Percentiles rank a stretch among this genome's conserved stretches.
Evolutionary conservation across 2,329 filamentous ascomycete species (phyloP).

Genomic region (Aspergillus ustus): DNA sequence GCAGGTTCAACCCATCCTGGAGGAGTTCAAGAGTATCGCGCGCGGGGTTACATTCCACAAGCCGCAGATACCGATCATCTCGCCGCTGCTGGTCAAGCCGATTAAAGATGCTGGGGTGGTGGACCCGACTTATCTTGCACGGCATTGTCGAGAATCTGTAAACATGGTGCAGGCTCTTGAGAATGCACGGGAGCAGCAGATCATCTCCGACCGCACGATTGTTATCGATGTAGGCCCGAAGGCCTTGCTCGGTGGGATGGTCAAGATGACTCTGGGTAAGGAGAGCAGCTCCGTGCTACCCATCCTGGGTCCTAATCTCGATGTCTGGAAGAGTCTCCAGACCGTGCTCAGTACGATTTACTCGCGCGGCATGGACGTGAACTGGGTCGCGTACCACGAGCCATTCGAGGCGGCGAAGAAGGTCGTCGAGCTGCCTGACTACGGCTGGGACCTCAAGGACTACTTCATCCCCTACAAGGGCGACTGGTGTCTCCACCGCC

Average conservation of each 20-base stretch:
- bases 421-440: slow-evolving; percentile 66
- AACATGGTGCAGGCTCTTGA: slow-evolving; percentile 68
- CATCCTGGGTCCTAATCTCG: slow-evolving; percentile 66
- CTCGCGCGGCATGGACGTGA: slow-evolving; percentile 64
- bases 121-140: slow-evolving; percentile 59
- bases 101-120: neutral
- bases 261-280: slow-evolving; percentile 69
- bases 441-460: slow-evolving; percentile 71
- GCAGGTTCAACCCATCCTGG: slow-evolving; percentile 51
- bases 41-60: slow-evolving; percentile 30
- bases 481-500: slow-evolving; percentile 67
- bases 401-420: slow-evolving; percentile 63
- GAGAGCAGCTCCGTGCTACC: slow-evolving; percentile 70
- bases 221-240: slow-evolving; percentile 69
- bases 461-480: slow-evolving; percentile 75
- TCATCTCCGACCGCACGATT: slow-evolving; percentile 65
- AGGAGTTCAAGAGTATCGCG: slow-evolving; percentile 42
- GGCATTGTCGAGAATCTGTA: slow-evolving; percentile 71
- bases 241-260: slow-evolving; percentile 29
- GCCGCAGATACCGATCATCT: neutral
- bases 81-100: neutral
- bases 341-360: slow-evolving; percentile 63
- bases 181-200: slow-evolving; percentile 55
- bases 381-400: slow-evolving; percentile 72
- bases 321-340: slow-evolving; percentile 68